These are phyloP conservation scores for Penicillium janthinellum DNA, from an alignment of 2,329 filamentous ascomycete species.

Conservation along the genomic window DNA sequence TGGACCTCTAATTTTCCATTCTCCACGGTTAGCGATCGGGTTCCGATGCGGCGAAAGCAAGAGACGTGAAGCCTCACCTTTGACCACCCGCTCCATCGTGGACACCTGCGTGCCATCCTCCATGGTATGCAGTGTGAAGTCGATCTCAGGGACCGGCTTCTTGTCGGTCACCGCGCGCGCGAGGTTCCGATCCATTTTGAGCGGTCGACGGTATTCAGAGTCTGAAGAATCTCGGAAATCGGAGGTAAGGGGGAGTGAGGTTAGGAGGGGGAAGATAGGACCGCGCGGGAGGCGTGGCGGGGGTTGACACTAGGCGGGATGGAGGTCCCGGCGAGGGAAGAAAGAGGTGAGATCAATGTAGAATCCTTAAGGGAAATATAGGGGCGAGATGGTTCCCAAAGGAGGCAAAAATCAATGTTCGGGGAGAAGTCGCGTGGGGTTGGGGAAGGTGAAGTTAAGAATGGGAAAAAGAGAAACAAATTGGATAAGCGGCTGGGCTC, in stretches of 20 bases:
- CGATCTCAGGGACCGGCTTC: conserved; percentile 94
- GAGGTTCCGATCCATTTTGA: conserved; percentile 53
- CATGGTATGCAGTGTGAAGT: conserved; percentile 98
- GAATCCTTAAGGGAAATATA: not conserved
- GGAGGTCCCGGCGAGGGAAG: conserved; percentile 11
- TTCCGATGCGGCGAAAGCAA: conserved; percentile 5
- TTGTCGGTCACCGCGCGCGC: conserved; percentile 93
- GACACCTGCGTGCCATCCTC: conserved; percentile 95
- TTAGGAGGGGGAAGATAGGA: conserved; percentile 1
- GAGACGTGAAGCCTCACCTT: conserved; percentile 67
- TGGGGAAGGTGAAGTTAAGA: conserved; percentile 15
- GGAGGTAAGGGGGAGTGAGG: conserved; percentile 7
- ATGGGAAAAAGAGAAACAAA: conserved; percentile 30
- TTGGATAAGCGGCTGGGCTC: conserved; percentile 25
- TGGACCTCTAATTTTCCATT: conserved; percentile 73
- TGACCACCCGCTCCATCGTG: conserved; percentile 94
- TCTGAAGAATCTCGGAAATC: conserved; percentile 7
- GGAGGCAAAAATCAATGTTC: not conserved
- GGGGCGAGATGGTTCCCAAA: not conserved
- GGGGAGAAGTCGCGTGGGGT: conserved; percentile 16
- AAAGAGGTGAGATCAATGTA: conserved; percentile 7
- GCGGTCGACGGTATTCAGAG: conserved; percentile 6
- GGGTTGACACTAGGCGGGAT: conserved; percentile 14
- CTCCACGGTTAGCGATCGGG: conserved; percentile 17
- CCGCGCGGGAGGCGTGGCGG: conserved; percentile 20